Evolutionary conservation across 2,329 filamentous ascomycete genomes (phyloP).

Genomic region (Fusarium nygamai): DNA sequence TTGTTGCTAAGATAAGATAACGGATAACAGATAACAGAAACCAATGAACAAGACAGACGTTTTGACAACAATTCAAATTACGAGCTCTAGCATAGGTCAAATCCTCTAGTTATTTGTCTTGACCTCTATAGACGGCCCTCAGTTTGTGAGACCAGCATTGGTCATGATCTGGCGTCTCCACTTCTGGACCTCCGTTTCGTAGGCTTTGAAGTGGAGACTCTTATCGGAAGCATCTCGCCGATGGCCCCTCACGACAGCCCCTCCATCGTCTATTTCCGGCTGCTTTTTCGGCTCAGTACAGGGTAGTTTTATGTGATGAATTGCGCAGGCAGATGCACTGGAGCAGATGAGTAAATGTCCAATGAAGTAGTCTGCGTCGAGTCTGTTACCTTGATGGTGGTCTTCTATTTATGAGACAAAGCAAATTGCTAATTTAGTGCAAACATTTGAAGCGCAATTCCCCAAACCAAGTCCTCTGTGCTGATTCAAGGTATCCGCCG

Average conservation of each 20-base stretch:
- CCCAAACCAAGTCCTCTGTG: rapidly evolving
- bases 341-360: neutral
- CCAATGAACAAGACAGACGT: neutral
- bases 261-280: neutral
- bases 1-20: neutral
- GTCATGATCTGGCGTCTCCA: neutral
- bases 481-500: no score
- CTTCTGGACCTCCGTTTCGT: neutral
- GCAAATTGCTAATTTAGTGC: neutral
- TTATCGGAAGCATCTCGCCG: neutral
- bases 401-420: neutral
- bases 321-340: no score
- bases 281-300: neutral
- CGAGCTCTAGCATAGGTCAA: neutral
- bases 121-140: rapidly evolving
- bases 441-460: rapidly evolving
- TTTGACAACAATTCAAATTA: neutral
- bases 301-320: neutral
- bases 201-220: neutral
- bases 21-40: neutral
- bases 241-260: neutral
- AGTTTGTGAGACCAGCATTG: no score
- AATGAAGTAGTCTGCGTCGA: neutral
- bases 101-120: neutral
- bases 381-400: neutral